Base-by-base conservation (phyloP, 768 basidiomycete genomes). In the Amanita exitialis region DNA sequence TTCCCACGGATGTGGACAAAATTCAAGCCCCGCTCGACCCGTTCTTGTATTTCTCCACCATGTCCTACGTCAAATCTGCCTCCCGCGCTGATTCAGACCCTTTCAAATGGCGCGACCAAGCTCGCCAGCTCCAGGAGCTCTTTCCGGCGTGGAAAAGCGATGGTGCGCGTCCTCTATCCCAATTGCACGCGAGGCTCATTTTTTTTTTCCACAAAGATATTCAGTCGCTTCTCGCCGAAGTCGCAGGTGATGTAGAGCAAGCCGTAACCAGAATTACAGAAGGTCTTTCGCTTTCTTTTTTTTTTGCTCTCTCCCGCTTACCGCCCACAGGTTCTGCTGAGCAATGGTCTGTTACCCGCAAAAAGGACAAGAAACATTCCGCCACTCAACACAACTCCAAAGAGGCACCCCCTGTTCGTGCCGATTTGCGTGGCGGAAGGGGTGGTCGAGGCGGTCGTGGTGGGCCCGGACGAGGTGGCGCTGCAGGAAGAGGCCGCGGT, bases 331-430 rank as follows among this genome's bases (percentile, higher is more conserved):
- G 89, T 60, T 73, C 74, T 57, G 84, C 76, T 43, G 79, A 82
- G 63, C 86, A 83, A 61, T 92, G 89, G 89, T 79, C 86, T 49
- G 89, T 90, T 52, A 80, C 79, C 55, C 83, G 79, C 66, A 91
- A 90, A 78, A 92, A 89, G 72, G 87, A 91, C 66, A 90, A 90
- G 75, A 90, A 88, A 68, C 54, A 69, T 25, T 58, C 75, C 10
- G 45, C 36, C 9, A 4, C 71, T 16, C 38, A 67, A 35, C 73
- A 76, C 37, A 46, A 69, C 36, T 63, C 81, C 44, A 86, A 80
- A 66, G 78, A 84, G 21, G 66, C 77, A 1, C 62, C 70, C 54
- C 59, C 77, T 46, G 53, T 61, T 46, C 64, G 78, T 54, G 76
- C 76, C 47, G 82, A 83, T 55, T 72, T 69, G 58, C 76, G 83